Percentiles rank a stretch among this genome's conserved stretches.
Conservation (phyloP, 2,329 filamentous ascomycete species). For the Ascomycota sp. region DNA sequence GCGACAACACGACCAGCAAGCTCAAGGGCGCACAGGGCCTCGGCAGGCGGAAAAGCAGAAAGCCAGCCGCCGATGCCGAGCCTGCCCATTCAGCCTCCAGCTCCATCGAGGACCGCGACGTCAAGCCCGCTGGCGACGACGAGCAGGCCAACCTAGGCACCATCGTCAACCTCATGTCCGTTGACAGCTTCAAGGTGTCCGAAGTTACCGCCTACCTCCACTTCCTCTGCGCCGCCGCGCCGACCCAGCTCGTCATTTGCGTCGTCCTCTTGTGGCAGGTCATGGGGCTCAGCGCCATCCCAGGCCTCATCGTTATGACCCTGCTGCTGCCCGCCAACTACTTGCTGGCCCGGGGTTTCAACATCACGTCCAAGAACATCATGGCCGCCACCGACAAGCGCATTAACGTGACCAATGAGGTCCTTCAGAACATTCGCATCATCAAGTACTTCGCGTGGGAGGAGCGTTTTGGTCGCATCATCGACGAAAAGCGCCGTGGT, state of each 20-base stretch:
- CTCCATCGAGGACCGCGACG: constrained; percentile 16
- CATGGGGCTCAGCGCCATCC: constrained; percentile 81
- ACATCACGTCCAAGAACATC: constrained; percentile 72
- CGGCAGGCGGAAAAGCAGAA: constrained; percentile 34
- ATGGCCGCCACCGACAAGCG: constrained; percentile 85
- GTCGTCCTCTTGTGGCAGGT: constrained; percentile 71
- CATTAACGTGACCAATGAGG: constrained; percentile 91
- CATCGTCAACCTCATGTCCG: constrained; percentile 99
- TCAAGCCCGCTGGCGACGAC: constrained; percentile 22
- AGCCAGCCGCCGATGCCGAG: constrained; percentile 12
- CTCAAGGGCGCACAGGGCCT: constrained; percentile 38
- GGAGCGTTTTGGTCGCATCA: constrained; percentile 64
- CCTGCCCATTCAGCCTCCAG: constrained; percentile 12
- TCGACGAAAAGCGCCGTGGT: constrained; percentile 67
- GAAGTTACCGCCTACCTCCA: constrained; percentile 91
- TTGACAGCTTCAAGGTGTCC: constrained; percentile 96
- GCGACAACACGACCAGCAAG: constrained; percentile 23
- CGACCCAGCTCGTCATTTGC: constrained; percentile 69
- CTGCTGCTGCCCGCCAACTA: constrained; percentile 82
- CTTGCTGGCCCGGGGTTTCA: constrained; percentile 68
- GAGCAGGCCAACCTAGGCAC: constrained; percentile 82
- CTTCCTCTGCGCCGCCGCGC: constrained; percentile 82
- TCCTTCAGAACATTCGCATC: constrained; percentile 91
- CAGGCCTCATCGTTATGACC: constrained; percentile 78
- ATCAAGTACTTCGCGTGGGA: constrained; percentile 99